Conservation (phyloP, 495 filamentous ascomycete species). For the Immersiella caudata region DNA sequence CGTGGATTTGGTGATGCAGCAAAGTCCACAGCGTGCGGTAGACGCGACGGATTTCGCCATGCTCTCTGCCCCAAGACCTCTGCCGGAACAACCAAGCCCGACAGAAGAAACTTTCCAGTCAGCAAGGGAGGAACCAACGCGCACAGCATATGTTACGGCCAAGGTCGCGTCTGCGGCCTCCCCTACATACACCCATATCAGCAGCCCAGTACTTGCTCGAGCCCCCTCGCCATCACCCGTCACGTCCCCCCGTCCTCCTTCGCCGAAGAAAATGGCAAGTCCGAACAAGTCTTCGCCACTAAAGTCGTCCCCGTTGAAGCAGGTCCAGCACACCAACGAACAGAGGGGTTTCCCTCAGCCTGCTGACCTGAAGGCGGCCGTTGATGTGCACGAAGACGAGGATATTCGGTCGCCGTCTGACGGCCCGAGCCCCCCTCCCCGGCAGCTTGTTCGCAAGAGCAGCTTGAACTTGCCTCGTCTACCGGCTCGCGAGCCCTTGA, state of each 20-base stretch:
- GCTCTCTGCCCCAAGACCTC: conserved; percentile 17
- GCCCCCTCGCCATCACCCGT: conserved; percentile 23
- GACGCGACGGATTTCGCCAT: conserved; percentile 26
- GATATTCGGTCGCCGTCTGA: conserved; percentile 54
- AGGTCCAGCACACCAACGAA: conserved; percentile 16
- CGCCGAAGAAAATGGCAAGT: conserved; percentile 31
- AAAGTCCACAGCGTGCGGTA: conserved; percentile 22
- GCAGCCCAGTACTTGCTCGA: conserved; percentile 25
- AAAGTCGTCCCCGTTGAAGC: conserved; percentile 35
- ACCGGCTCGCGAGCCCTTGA: conserved; percentile 85
- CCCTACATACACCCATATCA: conserved; percentile 16
- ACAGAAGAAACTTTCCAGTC: conserved; percentile 60
- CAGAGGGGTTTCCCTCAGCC: conserved; percentile 27
- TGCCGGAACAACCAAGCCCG: conserved; percentile 27
- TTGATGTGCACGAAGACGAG: conserved; percentile 41
- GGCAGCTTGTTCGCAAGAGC: conserved; percentile 76
- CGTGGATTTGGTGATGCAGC: conserved; percentile 14
- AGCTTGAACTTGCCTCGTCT: conserved; percentile 91
- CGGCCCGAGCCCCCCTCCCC: conserved; percentile 52
- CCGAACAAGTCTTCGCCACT: conserved; percentile 27
- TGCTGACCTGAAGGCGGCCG: conserved; percentile 13
- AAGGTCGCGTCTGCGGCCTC: conserved; percentile 21
- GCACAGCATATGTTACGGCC: conserved; percentile 17
- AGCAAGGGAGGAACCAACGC: conserved; percentile 59
- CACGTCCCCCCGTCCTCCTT: conserved; percentile 30